phyloP scores from a whole-genome alignment of 331 rosid species.

The Telfairia occidentalis region DNA sequence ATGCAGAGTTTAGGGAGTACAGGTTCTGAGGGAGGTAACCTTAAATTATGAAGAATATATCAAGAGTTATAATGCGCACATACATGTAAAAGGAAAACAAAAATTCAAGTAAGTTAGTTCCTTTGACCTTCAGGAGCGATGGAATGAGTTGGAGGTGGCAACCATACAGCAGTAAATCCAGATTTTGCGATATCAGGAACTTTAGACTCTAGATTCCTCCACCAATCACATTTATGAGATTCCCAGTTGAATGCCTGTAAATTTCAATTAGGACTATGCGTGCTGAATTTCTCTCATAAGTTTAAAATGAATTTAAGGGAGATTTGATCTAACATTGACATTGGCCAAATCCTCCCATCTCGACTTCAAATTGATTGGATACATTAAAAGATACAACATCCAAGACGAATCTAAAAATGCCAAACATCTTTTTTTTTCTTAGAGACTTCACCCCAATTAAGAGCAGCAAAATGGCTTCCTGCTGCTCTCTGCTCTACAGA shows the following conservation, averaged over 20 bases:
- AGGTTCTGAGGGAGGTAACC: constrained; percentile 90
- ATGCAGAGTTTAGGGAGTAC: constrained; percentile 56
- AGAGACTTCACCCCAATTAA: background rate
- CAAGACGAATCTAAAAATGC: background rate
- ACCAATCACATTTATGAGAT: constrained; percentile 73
- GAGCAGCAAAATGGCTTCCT: background rate
- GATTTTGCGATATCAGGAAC: constrained; percentile 54
- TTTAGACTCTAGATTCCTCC: constrained; percentile 53
- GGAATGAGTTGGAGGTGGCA: constrained; percentile 77
- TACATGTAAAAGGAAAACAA: constrained; percentile 4
- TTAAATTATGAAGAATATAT: constrained; percentile 14
- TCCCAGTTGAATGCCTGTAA: constrained; percentile 89
- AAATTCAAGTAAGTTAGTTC: constrained; percentile 1
- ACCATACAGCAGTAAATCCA: constrained; percentile 77
- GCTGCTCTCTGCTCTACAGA: background rate
- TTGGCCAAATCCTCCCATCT: background rate
- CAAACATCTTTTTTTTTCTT: background rate
- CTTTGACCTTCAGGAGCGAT: constrained; percentile 58
- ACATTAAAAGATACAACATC: background rate
- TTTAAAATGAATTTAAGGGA: background rate
- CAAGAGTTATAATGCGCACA: background rate
- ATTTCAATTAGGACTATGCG: constrained; percentile 10
- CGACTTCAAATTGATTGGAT: background rate
- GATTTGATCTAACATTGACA: background rate
- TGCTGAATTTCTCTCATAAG: background rate